Conservation (phyloP, 2,329 filamentous ascomycete genomes). For the Fusarium falciforme region DNA sequence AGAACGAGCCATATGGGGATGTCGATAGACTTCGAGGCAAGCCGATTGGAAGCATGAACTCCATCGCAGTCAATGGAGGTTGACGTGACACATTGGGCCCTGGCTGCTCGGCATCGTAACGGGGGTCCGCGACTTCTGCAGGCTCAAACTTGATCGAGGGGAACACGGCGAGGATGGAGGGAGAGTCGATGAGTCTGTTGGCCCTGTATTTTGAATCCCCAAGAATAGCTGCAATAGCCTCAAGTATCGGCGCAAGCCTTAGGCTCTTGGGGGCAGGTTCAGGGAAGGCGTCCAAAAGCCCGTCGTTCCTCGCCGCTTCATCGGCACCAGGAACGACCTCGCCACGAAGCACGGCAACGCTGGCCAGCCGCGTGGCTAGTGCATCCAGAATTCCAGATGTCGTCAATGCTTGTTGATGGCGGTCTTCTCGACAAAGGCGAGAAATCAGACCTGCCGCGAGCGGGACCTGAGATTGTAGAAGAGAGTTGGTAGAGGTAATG, state of each 20-base stretch:
- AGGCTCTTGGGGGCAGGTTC: conserved; percentile 68
- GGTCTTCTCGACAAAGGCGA: conserved; percentile 73
- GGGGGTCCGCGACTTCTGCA: conserved; percentile 60
- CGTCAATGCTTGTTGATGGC: conserved; percentile 77
- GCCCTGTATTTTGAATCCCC: conserved; percentile 83
- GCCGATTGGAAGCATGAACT: conserved; percentile 68
- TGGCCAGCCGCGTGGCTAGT: conserved; percentile 78
- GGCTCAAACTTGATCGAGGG: conserved; percentile 67
- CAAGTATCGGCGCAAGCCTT: conserved; percentile 76
- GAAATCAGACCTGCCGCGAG: conserved; percentile 68
- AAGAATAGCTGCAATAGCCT: conserved; percentile 81
- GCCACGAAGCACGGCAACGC: conserved; percentile 75
- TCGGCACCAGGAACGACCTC: conserved; percentile 76
- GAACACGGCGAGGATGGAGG: conserved; percentile 76
- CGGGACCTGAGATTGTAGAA: conserved; percentile 70
- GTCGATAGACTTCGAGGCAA: conserved; percentile 46
- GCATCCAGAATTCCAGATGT: conserved; percentile 81
- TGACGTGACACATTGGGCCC: conserved; percentile 61
- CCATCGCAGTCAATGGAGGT: conserved; percentile 58
- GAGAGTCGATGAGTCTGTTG: conserved; percentile 76
- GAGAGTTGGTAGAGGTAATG: conserved; percentile 63
- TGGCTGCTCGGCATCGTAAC: conserved; percentile 65
- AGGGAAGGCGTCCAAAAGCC: conserved; percentile 69
- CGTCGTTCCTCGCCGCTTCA: conserved; percentile 63
- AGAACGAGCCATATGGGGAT: conserved; percentile 35